Evolutionary conservation across 2,329 filamentous ascomycete species (phyloP), one percentile per base, ranked within the genome.

Genomic region (Setomelanomma holmii): DNA sequence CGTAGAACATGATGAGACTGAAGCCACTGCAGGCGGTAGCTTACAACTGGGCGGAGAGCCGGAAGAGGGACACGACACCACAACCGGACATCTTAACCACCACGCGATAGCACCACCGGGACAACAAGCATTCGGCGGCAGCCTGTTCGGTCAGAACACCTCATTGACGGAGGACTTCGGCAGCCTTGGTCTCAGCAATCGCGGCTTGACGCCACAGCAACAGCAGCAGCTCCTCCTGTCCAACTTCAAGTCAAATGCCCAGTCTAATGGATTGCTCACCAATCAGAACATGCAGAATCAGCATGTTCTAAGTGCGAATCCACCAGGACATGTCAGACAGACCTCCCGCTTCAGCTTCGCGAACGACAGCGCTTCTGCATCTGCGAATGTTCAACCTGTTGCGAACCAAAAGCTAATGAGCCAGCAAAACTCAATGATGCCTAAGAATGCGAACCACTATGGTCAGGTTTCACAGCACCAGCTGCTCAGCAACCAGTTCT

Each of bases 31-130:
- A 27, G 71, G 89, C 61, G 90, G 90, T 12, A 98, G 93, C 71
- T 81, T 95, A 51, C 93, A 96, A 52, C 82, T 98, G 16, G 93
- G 93, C 51, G 93, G 93, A 38, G 93, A 98, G 71, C 93, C 93
- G 0, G 93, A 98, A 71, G 91, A 96, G 61, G 82, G 84, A 5
- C 69, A 71, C 56, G 88, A 91, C 78, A 82, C 62, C 70, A 73
- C 40, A 83, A 83, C 64, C 35, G 81, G 83, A 38, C 83, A 85
- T 52, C 83, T 86, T 55, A 84, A 86, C 43, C 85, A 86, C 53
- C 80, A 84, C 53, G 86, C 85, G 11, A 86, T 91, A 6, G 91
- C 92, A 65, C 87, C 89, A 2, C 90, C 92, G 8, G 89, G 91
- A 27, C 89, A 93, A 66, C 84, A 89, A 63, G 80, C 79, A 22